Percentiles rank a stretch among this genome's conserved stretches.
Conservation (phyloP, 2,329 filamentous ascomycete species). For the Fusarium hostae region DNA sequence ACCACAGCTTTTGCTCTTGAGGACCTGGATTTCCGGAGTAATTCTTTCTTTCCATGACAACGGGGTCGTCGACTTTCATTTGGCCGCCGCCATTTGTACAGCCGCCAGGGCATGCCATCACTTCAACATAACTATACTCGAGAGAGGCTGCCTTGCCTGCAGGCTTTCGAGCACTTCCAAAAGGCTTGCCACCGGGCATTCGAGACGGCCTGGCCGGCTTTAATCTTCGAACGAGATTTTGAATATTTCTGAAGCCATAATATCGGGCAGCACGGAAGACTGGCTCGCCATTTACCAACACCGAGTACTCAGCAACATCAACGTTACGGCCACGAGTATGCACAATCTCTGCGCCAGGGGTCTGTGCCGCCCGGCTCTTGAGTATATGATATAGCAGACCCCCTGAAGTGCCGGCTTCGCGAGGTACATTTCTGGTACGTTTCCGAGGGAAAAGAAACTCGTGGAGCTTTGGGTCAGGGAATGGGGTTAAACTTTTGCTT, state of each 20-base stretch:
- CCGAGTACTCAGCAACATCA: conserved; percentile 87
- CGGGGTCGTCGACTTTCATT: conserved; percentile 86
- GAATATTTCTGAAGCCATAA: conserved; percentile 98
- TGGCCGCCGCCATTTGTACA: conserved; percentile 98
- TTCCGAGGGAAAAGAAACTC: conserved; percentile 77
- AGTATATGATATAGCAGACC: conserved; percentile 90
- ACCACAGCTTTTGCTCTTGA: conserved; percentile 87
- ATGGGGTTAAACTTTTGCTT: conserved; percentile 59
- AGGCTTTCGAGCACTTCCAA: conserved; percentile 65
- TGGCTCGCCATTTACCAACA: conserved; percentile 67
- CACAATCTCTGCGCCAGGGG: conserved; percentile 78
- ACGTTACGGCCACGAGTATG: conserved; percentile 83
- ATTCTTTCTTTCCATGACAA: conserved; percentile 62
- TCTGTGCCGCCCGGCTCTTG: conserved; percentile 74
- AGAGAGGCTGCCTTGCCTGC: conserved; percentile 60
- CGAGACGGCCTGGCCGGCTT: conserved; percentile 83
- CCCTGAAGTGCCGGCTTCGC: conserved; percentile 81
- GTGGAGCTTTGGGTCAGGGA: conserved; percentile 78
- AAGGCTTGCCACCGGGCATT: conserved; percentile 78
- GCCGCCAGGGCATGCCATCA: conserved; percentile 99
- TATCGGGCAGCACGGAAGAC: conserved; percentile 87
- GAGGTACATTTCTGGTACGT: conserved; percentile 56
- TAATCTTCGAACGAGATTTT: conserved; percentile 92
- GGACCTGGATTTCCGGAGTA: conserved; percentile 70
- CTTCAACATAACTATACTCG: conserved; percentile 94